A percentile compares a stretch with the other conserved stretches of the same genome.
These are phyloP conservation scores for Vitis hybrid DNA, from an alignment of 177 flowering plant species.

Conservation along the genomic window DNA sequence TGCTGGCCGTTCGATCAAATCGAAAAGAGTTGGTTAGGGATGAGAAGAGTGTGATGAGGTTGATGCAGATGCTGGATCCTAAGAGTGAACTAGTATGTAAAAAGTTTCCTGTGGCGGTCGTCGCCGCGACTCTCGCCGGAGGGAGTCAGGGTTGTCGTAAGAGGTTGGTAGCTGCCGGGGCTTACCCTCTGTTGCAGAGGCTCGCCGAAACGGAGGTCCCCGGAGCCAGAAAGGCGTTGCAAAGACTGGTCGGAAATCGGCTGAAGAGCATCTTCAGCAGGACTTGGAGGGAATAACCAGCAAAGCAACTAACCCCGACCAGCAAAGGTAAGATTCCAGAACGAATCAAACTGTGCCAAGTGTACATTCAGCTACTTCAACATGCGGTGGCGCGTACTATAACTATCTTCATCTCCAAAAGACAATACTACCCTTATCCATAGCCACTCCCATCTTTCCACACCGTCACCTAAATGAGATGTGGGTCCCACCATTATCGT, in stretches of 20 bases:
- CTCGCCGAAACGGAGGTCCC: slow-evolving; percentile 66
- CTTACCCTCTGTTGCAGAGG: slow-evolving; percentile 50
- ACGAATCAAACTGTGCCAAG: background rate
- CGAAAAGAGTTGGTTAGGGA: slow-evolving; percentile 68
- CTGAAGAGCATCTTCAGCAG: slow-evolving; percentile 62
- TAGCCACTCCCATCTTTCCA: too few relatives aligned
- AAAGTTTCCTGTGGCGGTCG: slow-evolving; percentile 57
- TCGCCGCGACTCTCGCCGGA: slow-evolving; percentile 45
- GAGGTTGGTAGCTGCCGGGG: slow-evolving; percentile 65
- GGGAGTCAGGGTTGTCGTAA: slow-evolving; percentile 58
- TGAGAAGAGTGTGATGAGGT: slow-evolving; percentile 65
- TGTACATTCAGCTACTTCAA: too few relatives aligned
- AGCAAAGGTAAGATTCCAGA: slow-evolving; percentile 15
- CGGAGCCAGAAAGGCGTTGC: slow-evolving; percentile 73
- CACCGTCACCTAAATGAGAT: too few relatives aligned
- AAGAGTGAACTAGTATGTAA: slow-evolving; percentile 49
- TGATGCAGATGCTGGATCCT: slow-evolving; percentile 72
- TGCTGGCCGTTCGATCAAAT: slow-evolving; percentile 59
- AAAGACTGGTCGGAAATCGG: slow-evolving; percentile 62
- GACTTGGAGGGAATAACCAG: slow-evolving; percentile 62
- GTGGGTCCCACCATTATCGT: too few relatives aligned
- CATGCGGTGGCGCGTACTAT: too few relatives aligned
- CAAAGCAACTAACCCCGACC: slow-evolving; percentile 39
- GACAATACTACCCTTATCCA: too few relatives aligned
- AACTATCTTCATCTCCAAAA: too few relatives aligned